Percentiles rank a stretch among this genome's conserved stretches.
phyloP scores from a whole-genome alignment of 768 basidiomycete genomes.

The Mycena metata region DNA sequence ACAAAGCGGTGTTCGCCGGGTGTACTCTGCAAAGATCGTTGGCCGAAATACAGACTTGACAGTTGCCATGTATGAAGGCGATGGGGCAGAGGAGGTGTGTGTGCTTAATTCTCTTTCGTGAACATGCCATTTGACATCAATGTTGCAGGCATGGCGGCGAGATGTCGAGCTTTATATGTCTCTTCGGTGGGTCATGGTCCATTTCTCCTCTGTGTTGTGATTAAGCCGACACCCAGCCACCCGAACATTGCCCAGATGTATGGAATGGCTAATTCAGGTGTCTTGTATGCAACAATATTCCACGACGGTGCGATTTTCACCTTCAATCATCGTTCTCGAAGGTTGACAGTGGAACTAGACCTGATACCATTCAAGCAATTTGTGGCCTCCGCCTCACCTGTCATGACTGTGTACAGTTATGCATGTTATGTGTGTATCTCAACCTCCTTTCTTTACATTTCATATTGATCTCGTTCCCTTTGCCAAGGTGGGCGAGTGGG shows the following conservation, averaged over 20 bases:
- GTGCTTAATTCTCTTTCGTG: neutral
- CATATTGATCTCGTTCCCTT: too few relatives aligned
- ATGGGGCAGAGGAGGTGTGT: constrained; percentile 1
- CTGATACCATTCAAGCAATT: neutral
- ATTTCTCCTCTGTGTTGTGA: too few relatives aligned
- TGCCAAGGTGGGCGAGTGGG: too few relatives aligned
- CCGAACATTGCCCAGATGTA: too few relatives aligned
- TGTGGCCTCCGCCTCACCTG: neutral
- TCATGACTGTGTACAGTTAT: neutral
- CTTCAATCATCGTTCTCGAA: too few relatives aligned
- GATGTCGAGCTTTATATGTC: neutral
- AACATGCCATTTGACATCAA: neutral
- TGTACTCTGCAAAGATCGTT: neutral
- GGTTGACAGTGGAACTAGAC: neutral
- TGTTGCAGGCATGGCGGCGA: neutral
- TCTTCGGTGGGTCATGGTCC: neutral
- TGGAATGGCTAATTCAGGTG: too few relatives aligned
- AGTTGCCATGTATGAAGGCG: neutral
- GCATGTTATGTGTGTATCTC: neutral
- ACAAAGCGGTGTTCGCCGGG: neutral
- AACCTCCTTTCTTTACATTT: too few relatives aligned
- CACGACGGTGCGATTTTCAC: too few relatives aligned
- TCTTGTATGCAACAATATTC: too few relatives aligned
- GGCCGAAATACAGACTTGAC: neutral
- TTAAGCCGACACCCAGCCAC: too few relatives aligned